These are phyloP conservation scores for Telfairia occidentalis DNA, from an alignment of 331 rosid species.

Conservation along the genomic window DNA sequence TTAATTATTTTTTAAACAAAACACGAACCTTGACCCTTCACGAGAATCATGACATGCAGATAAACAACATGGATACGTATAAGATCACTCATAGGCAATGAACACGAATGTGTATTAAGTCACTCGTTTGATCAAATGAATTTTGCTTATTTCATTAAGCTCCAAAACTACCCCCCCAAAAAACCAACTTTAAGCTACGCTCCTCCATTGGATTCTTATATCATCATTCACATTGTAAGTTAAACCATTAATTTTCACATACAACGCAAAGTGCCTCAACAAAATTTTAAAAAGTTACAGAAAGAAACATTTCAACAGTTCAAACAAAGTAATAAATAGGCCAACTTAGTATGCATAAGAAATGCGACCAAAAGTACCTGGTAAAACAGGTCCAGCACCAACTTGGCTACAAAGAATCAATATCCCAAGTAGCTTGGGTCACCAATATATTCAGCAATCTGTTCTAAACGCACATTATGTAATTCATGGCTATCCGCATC, in stretches of 20 bases:
- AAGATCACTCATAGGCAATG: no score
- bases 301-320: not conserved
- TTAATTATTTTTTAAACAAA: no score
- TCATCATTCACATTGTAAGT: not conserved
- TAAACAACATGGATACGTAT: no score
- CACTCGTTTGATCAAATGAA: not conserved
- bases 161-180: not conserved
- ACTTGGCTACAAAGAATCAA: conserved; percentile 23
- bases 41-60: not conserved
- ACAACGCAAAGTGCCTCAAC: not conserved
- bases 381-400: not conserved
- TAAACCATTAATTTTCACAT: not conserved
- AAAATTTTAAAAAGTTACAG: not conserved
- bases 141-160: not conserved
- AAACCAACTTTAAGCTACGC: not conserved
- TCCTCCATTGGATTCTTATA: not conserved
- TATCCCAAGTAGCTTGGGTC: conserved; percentile 74
- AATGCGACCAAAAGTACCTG: conserved; percentile 7
- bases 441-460: conserved; percentile 74
- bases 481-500: conserved; percentile 69
- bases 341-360: not conserved
- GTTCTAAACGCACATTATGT: conserved; percentile 51
- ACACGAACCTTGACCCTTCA: no score
- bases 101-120: not conserved
- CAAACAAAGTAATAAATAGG: not conserved